Percentiles rank a stretch among this genome's conserved stretches.
phyloP scores from a whole-genome alignment of 805 yeast species.

The Saccharomycopsis sp. region DNA sequence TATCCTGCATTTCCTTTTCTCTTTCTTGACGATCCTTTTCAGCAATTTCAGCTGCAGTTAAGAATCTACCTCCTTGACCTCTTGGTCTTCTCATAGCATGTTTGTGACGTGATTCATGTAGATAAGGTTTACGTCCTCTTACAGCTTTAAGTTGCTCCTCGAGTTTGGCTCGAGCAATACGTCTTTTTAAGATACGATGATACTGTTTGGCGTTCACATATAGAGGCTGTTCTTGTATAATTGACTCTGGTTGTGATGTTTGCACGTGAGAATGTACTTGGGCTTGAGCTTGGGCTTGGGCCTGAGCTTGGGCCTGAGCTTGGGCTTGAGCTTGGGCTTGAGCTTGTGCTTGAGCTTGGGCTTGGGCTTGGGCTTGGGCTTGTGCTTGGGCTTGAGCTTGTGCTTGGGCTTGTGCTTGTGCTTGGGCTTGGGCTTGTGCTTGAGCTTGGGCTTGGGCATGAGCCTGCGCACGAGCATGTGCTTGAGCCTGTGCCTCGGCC shows the following conservation, averaged over 20 bases:
- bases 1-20: conserved; percentile 21
- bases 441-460: background rate
- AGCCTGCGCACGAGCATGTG: background rate
- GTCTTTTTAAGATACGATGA: conserved; percentile 85
- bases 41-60: conserved; percentile 84
- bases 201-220: conserved; percentile 98
- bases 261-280: conserved; percentile 1
- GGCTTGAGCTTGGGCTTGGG: conserved; percentile 18
- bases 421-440: conserved; percentile 20
- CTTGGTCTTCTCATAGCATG: conserved; percentile 99
- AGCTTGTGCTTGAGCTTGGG: conserved; percentile 21
- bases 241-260: background rate
- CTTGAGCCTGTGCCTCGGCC: conserved; percentile 14
- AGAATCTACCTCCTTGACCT: conserved; percentile 96
- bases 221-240: conserved; percentile 70
- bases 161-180: conserved; percentile 87
- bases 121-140: conserved; percentile 84
- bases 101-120: conserved; percentile 95
- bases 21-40: conserved; percentile 42
- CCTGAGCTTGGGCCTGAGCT: conserved; percentile 21
- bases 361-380: conserved; percentile 16
- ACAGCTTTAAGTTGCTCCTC: conserved; percentile 86
- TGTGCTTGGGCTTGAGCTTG: too few species aligned
- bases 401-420: conserved; percentile 18
- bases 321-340: conserved; percentile 20